Evolutionary conservation across 345 rosid species (phyloP).

Genomic region (Dipteronia dyeriana): DNA sequence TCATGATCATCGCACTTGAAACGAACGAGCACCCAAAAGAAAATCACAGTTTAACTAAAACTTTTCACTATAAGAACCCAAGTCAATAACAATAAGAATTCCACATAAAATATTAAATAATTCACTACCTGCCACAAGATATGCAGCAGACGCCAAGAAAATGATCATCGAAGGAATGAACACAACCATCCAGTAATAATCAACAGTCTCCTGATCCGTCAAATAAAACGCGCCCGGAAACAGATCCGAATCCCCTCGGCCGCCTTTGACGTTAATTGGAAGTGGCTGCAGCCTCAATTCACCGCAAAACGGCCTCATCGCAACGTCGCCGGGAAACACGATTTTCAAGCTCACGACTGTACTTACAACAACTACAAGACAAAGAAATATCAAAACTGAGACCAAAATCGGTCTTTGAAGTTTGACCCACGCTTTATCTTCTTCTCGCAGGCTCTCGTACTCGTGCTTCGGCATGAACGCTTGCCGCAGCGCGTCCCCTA

Average conservation of each 20-base stretch:
- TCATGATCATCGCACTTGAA: background rate
- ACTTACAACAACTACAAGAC: conserved; percentile 49
- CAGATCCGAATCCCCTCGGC: conserved; percentile 56
- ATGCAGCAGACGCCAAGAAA: conserved; percentile 63
- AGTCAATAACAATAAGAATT: background rate
- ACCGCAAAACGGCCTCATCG: conserved; percentile 74
- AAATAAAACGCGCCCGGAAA: conserved; percentile 71
- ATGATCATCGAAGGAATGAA: conserved; percentile 62
- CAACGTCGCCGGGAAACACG: conserved; percentile 61
- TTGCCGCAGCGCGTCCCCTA: conserved; percentile 83
- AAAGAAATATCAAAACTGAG: conserved; percentile 32
- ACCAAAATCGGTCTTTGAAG: conserved; percentile 58
- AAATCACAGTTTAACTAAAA: background rate
- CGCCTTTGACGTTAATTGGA: conserved; percentile 48
- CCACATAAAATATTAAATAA: background rate
- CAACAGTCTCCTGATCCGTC: conserved; percentile 89
- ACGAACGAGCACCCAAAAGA: background rate
- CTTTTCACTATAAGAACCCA: background rate
- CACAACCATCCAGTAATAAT: conserved; percentile 89
- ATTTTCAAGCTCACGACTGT: conserved; percentile 72
- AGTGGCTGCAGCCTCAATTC: conserved; percentile 57
- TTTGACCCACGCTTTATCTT: conserved; percentile 78
- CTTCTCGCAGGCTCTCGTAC: conserved; percentile 80
- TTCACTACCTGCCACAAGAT: conserved; percentile 71
- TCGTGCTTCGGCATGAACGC: conserved; percentile 91